These are phyloP conservation scores for Penicillium sp. DNA, from an alignment of 2,329 filamentous ascomycete species.

Conservation along the genomic window DNA sequence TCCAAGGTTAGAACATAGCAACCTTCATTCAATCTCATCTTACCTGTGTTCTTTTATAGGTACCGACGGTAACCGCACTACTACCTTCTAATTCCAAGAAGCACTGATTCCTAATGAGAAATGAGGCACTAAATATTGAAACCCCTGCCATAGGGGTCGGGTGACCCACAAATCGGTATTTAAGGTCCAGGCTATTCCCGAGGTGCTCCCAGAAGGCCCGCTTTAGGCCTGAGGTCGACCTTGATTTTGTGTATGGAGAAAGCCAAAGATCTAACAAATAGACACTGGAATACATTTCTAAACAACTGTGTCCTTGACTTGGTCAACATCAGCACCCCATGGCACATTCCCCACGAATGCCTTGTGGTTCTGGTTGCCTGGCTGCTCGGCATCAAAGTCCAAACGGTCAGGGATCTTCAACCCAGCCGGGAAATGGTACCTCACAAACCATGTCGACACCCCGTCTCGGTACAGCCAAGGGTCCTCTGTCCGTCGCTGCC, in stretches of 20 bases:
- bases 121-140: no score
- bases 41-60: no score
- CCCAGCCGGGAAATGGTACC: slow-evolving; percentile 14
- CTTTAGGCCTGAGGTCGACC: no score
- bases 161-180: no score
- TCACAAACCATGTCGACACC: slow-evolving; percentile 16
- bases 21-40: no score
- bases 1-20: no score
- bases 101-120: no score
- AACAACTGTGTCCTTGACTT: background rate
- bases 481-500: slow-evolving; percentile 38
- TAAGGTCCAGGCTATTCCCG: no score
- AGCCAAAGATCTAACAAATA: background rate
- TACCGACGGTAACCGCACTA: no score
- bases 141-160: no score
- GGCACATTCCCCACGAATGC: background rate
- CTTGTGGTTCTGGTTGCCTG: slow-evolving; percentile 10
- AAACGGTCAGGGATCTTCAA: slow-evolving; percentile 23
- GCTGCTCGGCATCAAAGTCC: slow-evolving; percentile 21
- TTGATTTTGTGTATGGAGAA: background rate
- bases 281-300: background rate
- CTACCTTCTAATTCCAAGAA: no score
- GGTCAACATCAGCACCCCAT: background rate
- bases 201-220: no score
- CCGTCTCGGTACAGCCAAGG: slow-evolving; percentile 36